Evolutionary conservation across 768 basidiomycete genomes (phyloP), one percentile per base, ranked within the genome.

Genomic region (Fomitopsis pulvina): DNA sequence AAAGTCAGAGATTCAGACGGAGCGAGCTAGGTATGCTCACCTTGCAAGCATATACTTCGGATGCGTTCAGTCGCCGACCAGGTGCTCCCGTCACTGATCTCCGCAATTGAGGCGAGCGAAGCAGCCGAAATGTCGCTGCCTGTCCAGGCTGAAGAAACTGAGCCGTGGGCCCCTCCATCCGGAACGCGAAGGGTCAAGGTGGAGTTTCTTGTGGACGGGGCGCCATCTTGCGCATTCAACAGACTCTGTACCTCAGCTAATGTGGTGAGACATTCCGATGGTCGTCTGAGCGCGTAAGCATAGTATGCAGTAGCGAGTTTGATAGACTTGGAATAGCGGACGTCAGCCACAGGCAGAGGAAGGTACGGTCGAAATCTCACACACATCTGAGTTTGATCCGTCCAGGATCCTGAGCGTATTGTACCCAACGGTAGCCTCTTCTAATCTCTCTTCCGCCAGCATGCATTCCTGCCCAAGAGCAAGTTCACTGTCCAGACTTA

Each of bases 11-110:
- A 7, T 9, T 30, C n/a, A 28, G n/a, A n/a, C 4, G 20, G n/a
- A 20, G 11, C 4, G 10, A 45, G 14, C 4, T 11, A 25, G 21
- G 20, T 4, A 21, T 22, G 25, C 29, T 34, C 29, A 89, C 92
- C 92, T 73, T 86, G 78, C 22, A 93, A 67, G 64, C 89, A 91
- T 41, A 83, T 67, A 44, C 85, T 87, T 30, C 92, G 78, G 51
- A 93, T 67, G 2, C 81, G 75, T 61, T 93, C 90, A 12, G 77
- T 72, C 56, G 85, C 71, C 0, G 81, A 77, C 87, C 87, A 92
- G 22, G 75, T 78, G 58, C 78, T 75, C 14, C 85, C 86, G 59
- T 89, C 84, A 45, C 71, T 72, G 43, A 88, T 75, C 52, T 85
- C 82, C 3, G 78, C 67, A 22, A 71, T 58, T 4, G 70, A 69